Evolutionary conservation across 2,329 filamentous ascomycete genomes (phyloP), one percentile per base, ranked within the genome.

Genomic region (Ceratocystis ficicola): DNA sequence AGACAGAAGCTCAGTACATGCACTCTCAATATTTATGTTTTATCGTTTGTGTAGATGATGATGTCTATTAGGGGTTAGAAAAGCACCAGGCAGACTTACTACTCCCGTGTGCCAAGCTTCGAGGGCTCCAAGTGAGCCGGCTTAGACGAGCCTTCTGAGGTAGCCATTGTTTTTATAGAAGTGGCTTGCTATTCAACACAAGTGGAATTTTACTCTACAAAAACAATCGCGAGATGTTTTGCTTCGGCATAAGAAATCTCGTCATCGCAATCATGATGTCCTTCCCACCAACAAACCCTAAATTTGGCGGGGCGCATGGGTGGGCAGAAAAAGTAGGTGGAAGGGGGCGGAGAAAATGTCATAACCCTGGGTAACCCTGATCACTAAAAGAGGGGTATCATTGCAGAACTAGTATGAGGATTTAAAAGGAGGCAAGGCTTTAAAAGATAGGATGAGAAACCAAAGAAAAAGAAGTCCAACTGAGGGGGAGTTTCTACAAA

Each of bases 31-130:
- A 10, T 22, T 20, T 41, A 4, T 41, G 5, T 41, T 15, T 41
- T 41, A 41, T 41, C 12, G 36, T 15, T 41, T 12, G 3, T 41
- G 36, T 15, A 12, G 12, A 12, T 41, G 3, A 12, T 41, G 3
- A 15, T 41, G 5, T 41, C 36, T 41, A 10, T 41, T 15, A 15
- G 36, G 36, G 36, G 36, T 41, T 3, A 10, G 36, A 41, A 15
- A 41, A 41, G 10, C 10, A 12, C 12, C 10, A 41, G 12, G 36
- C 12, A 41, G 50, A 80, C 84, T 71, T 78, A 95, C 90, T 95
- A 95, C 80, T 93, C 86, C 76, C 90, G 95, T 36, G 90, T 96
- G 63, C 93, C 93, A 36, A 97, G 83, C 74, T 83, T 77, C 73
- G 80, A 95, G 20, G 91, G 89, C 70, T 88, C 83, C 30, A 96